Evolutionary conservation across 2,329 filamentous ascomycete species (phyloP), one percentile per base, ranked within the genome.

Genomic region (Macrophomina pseudophaseolina): DNA sequence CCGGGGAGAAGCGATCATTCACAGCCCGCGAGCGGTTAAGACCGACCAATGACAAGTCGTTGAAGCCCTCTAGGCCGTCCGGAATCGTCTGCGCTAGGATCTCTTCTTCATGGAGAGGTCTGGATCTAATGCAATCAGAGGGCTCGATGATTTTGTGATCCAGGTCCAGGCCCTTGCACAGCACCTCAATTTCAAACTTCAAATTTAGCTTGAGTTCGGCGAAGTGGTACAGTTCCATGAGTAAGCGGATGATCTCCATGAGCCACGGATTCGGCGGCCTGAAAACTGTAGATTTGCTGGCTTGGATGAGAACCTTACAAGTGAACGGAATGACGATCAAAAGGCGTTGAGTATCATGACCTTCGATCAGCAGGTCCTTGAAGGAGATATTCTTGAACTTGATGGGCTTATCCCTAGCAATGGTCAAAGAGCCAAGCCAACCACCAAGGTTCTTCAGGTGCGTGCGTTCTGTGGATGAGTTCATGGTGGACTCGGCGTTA

Each of bases 141-240:
- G 94, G 92, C 72, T 96, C 91, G 69, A 98, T 93, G 67, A 87
- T 90, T 80, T 96, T 97, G 79, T 97, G 91, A 69, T 98, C 93
- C n/a, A 98, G 84, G 65, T 90, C 90, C 16, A 99, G 83, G 12
- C 94, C 94, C 76, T 96, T 96, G 83, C 94, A 99, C 30, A 99
- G 85, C 32, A 99, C 94, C 79, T 99, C 95, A 67, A 99, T 98
- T 78, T 99, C 95, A 72, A 99, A 99, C 74, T 98, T 99, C 62
- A 97, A 89, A 72, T 98, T 98, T 44, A 99, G 86, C 78, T 98
- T 98, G 66, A 99, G 83, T 72, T 97, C 94, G 14, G 92, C 93
- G 73, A 91, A 91, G 74, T 97, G 91, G 74, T 99, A 99, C 4
- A 99, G 85, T 75, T 99, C 96, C 72, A 97, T 92, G 42, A 99